A percentile compares a stretch with the other conserved stretches of the same genome.
Evolutionary conservation across 2,329 filamentous ascomycete genomes (phyloP).

Genomic region (Alternaria angustiovoidea): DNA sequence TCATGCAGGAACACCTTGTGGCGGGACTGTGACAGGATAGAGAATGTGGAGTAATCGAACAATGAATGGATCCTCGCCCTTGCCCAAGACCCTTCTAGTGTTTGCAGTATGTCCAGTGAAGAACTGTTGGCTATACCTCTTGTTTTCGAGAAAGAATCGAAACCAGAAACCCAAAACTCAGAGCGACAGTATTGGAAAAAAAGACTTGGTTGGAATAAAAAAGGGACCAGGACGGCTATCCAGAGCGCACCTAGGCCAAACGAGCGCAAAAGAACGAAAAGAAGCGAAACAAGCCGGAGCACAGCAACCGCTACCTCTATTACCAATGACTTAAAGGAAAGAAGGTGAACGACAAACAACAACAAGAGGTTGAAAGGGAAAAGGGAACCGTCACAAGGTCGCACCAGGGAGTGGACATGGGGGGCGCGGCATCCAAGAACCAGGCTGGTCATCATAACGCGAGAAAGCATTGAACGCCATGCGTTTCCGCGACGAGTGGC

Average conservation of each 20-base stretch:
- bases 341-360: constrained; percentile 29
- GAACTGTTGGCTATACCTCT: constrained; percentile 32
- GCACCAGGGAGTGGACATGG: constrained; percentile 29
- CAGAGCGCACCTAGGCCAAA: constrained; percentile 41
- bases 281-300: constrained; percentile 47
- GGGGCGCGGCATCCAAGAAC: constrained; percentile 14
- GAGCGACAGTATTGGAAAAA: constrained; percentile 1
- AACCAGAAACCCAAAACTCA: constrained; percentile 17
- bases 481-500: constrained; percentile 39
- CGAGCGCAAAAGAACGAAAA: constrained; percentile 39
- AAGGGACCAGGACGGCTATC: constrained; percentile 24
- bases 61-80: constrained; percentile 46
- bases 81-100: constrained; percentile 40
- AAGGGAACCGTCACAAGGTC: constrained; percentile 30
- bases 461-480: constrained; percentile 47
- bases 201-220: not conserved
- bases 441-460: constrained; percentile 31
- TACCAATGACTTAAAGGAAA: constrained; percentile 36
- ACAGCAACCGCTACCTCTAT: constrained; percentile 48
- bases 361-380: constrained; percentile 31
- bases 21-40: constrained; percentile 22
- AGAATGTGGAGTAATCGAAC: constrained; percentile 25
- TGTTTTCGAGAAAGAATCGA: constrained; percentile 14
- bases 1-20: constrained; percentile 37
- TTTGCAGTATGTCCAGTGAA: constrained; percentile 28